Evolutionary conservation across 495 filamentous ascomycete species (phyloP), one percentile per base, ranked within the genome.

Genomic region (Lineolata rhizophorae): DNA sequence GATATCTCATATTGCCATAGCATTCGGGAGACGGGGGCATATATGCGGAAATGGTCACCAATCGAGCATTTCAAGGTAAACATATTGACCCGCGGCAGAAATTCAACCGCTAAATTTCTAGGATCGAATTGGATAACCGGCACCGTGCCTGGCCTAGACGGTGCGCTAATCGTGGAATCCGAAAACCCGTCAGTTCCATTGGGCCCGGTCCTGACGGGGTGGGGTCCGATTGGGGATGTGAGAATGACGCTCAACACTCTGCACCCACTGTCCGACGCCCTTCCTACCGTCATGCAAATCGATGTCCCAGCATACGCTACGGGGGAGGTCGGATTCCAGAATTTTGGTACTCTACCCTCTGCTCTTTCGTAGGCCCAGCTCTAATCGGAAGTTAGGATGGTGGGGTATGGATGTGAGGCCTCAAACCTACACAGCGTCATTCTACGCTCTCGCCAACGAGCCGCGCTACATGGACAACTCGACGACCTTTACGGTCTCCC

Each of bases 61-160:
- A 49, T 26, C 39, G 46, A 9, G 43, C 46, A 15, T 49, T 49
- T 31, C 43, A 46, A 40, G 46, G 46, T 24, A 39, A 33, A 18
- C 11, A 28, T 14, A 21, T 32, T 6, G 36, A 37, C 28, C 34
- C 35, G 6, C 12, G 22, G 15, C 10, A 8, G 28, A 8, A 9
- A 6, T 14, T 30, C 28, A 16, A 8, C 8, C 15, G 8, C 14
- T 16, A 30, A 11, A 30, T n/a, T n/a, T n/a, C n/a, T n/a, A 30
- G 34, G 38, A 13, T 44, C 29, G 34, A 27, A 20, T 17, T 18
- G 33, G 10, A 35, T 44, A 25, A 37, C 10, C 28, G 10, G 15
- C 15, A 8, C 15, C 8, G 14, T 9, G 15, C 15, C 3, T 6
- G n/a, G 12, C 10, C 18, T 4, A 4, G 12, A 14, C n/a, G 22